Conservation (phyloP, 768 basidiomycete species). For the Stropharia rugosoannulata region DNA sequence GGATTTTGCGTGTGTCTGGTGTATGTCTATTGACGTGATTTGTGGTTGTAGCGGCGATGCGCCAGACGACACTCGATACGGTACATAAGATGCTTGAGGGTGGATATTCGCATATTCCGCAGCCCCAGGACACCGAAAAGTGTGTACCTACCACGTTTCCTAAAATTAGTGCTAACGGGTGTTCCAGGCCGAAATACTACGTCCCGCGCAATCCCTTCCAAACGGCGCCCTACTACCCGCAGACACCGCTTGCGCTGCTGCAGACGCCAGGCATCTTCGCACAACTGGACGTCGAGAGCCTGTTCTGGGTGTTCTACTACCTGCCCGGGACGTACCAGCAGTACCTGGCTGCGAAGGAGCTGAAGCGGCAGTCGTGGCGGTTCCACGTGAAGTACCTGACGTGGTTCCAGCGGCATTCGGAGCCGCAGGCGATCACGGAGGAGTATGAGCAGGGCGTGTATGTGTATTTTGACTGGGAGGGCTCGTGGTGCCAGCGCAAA, state of each 20-base stretch:
- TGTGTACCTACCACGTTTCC: slow-evolving; percentile 30
- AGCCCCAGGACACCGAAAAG: slow-evolving; percentile 96
- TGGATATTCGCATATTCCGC: slow-evolving; percentile 85
- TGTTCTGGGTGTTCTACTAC: slow-evolving; percentile 99
- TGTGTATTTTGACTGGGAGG: slow-evolving; percentile 99
- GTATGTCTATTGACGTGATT: neutral
- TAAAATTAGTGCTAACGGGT: slow-evolving; percentile 2
- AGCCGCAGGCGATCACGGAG: slow-evolving; percentile 97
- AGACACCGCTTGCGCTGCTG: slow-evolving; percentile 76
- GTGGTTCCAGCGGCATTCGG: slow-evolving; percentile 99
- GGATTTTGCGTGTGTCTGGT: neutral
- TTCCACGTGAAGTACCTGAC: slow-evolving; percentile 99
- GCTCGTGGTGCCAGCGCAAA: slow-evolving; percentile 97
- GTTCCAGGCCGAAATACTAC: slow-evolving; percentile 88
- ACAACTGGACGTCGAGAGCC: slow-evolving; percentile 93
- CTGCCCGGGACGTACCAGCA: slow-evolving; percentile 97
- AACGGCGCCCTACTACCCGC: slow-evolving; percentile 94
- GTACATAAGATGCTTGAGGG: slow-evolving; percentile 93
- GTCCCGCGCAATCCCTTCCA: slow-evolving; percentile 89
- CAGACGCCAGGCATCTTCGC: slow-evolving; percentile 84
- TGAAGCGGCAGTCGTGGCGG: slow-evolving; percentile 97
- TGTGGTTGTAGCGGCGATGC: slow-evolving; percentile 56
- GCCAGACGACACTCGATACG: slow-evolving; percentile 84
- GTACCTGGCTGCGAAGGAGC: slow-evolving; percentile 93
- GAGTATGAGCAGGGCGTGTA: slow-evolving; percentile 99